Base-by-base conservation (phyloP, 83 land plant genomes). In the Picea abies region DNA sequence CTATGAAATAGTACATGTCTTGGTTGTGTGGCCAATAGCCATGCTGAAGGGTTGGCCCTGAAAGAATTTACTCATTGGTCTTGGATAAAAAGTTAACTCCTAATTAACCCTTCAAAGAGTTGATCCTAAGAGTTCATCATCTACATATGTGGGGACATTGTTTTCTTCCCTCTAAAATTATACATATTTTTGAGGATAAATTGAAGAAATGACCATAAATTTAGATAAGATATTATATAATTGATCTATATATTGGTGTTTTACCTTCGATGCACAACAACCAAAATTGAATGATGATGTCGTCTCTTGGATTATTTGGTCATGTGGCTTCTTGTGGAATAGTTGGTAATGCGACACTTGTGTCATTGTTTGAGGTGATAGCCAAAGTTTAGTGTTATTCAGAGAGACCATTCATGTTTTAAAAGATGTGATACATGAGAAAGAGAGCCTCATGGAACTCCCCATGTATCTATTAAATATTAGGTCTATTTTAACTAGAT, bases 341-440 rank as follows among this genome's bases (percentile, higher is more conserved):
- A 22, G 60, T 82, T 44, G 83, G 87, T 41, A 87, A 83, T 79
- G 85, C 77, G 44, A 82, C 87, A 35, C 89, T 88, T 5, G 80
- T 84, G 68, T 87, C 95, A 15, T 80, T 89, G 61, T 80, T 91
- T 20, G 93, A 89, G 82, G 80, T 81, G 37, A 83, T 93, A 63
- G 65, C 92, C 35, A 82, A 85, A 78, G 63, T 89, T 41, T 91
- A 26, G 89, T 80, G 73, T 79, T 76, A 80, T 60, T 87, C 22
- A 68, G 76, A 20, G 84, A 81, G 70, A 82, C 88, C 3, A 79
- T 85, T 60, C 22, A 66, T 71, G 90, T 89, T 9, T 84, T 87
- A 17, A 84, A 89, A 41, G 90, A 88, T 85, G 93, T 91, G n/a
- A 76, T 91, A 12, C 62, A 91, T 20, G 91, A 88, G 82, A 81